Base-by-base conservation (phyloP, 805 yeast species). In the Pichia heedii region DNA sequence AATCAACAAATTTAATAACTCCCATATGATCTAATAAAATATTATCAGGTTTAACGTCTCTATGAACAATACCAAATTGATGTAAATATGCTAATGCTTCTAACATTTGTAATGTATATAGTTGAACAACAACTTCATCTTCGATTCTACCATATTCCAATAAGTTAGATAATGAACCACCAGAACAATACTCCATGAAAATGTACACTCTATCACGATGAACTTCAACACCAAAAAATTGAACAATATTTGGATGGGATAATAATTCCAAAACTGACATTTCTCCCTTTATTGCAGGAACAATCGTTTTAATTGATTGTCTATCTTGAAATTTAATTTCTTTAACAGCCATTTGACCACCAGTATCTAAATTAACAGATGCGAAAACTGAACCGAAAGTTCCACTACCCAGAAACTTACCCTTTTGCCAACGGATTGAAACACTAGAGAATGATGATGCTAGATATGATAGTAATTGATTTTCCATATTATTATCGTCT, bases 151-250 rank as follows among this genome's bases (percentile, higher is more conserved):
- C 97, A 58, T 88, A 93, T 45, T 85, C 88, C 48, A 93, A 69
- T 37, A 89, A 66, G 7, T 84, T 77, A 0, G 96, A 87, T 45
- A 93, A 68, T 0, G 97, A 89, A 1, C 97, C 97, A 33, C 96
- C 93, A 54, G 89, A 94, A 68, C 98, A 93, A 64, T 76, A 89
- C 63, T 93, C 98, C 98, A 93, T 93, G 61, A 93, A 93, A 27
- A 93, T 81, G 60, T 87, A 89, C 16, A 93, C 97, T 50, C 85
- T 78, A 61, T 93, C 97, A 42, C 97, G 74, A 62, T 93, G 97
- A 6, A 93, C 97, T 61, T 93, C 97, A 32, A 93, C 96, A 41
- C 98, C 98, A 57, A 79, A 89, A 60, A 90, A 93, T 59, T 89
- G 96, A 6, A 93, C 97, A 53, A 93, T 84, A 57, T 93, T 93